phyloP scores from a whole-genome alignment of 78 protist genomes.

The Isochrysis galbana region DNA sequence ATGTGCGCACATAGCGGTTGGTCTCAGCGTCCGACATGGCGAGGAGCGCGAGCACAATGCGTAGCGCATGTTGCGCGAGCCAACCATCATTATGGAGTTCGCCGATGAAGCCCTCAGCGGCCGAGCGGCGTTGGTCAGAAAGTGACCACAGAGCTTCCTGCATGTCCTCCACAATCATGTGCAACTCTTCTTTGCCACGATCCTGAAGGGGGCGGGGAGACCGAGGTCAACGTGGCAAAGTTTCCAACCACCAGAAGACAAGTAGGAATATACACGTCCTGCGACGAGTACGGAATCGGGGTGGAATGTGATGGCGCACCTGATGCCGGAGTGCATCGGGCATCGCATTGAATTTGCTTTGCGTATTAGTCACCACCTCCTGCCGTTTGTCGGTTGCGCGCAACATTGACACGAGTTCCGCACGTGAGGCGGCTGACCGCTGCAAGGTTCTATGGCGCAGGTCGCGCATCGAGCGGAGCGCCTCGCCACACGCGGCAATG shows the following conservation, averaged over 20 bases:
- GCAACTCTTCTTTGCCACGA: conserved; percentile 31
- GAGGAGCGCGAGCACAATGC: neutral
- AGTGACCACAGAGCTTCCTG: conserved; percentile 24
- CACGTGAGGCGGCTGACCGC: neutral
- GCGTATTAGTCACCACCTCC: neutral
- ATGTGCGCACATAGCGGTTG: neutral
- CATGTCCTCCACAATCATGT: neutral
- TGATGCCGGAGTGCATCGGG: neutral
- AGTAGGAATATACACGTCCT: too few relatives aligned
- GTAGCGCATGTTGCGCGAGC: neutral
- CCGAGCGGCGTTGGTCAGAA: neutral
- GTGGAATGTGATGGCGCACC: too few relatives aligned
- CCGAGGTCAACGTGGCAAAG: too few relatives aligned
- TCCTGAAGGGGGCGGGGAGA: too few relatives aligned
- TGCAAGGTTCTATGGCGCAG: neutral
- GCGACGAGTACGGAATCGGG: too few relatives aligned
- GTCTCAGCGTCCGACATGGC: neutral
- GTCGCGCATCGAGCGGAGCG: neutral
- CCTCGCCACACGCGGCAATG: neutral
- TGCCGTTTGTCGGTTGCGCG: conserved; percentile 14
- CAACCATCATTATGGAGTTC: neutral
- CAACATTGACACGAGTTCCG: neutral
- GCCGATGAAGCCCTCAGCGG: neutral
- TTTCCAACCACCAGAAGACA: too few relatives aligned
- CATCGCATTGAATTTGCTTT: neutral